Evolutionary conservation across 1,284 basidiomycete genomes (phyloP), one percentile per base, ranked within the genome.

Genomic region (Peniophora sp.): DNA sequence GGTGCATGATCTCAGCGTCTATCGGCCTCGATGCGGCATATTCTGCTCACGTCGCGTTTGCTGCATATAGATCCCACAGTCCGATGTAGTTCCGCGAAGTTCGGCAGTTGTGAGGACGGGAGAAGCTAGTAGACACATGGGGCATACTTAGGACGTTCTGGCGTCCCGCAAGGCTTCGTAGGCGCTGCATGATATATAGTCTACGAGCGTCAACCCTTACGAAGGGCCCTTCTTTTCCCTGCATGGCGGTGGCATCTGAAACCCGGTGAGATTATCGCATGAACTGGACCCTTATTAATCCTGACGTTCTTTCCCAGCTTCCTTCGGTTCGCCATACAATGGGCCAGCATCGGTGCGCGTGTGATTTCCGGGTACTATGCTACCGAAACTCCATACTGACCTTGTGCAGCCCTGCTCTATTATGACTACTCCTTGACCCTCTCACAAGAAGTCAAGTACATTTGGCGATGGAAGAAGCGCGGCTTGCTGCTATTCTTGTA

Each of bases 351-450:
- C n/a, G 47, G 47, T 48, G 22, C n/a, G 17, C 16, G n/a, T 43
- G n/a, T 41, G 27, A 6, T 32, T 12, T 32, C 27, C 6, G 12
- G 5, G 27, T 32, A n/a, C 38, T 36, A n/a, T 36, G 10, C 34
- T n/a, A 36, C 19, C 19, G 8, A 41, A 8, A 41, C 5, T n/a
- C 38, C 8, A n/a, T 41, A 8, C 19, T 41, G 38, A 39, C 14
- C 11, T 22, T 11, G 9, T 17, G 19, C 23, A 51, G 50, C 50
- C 17, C 32, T 51, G 3, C 45, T 51, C 23, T 51, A 47, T 20
- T 51, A 47, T 22, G 50, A 51, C 36, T 51, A 51, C n/a, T n/a
- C 36, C 22, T 19, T 51, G 23, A 51, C 50, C 34, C 39, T 51
- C 25, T 45, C 45, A n/a, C 23, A 17, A 12, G 45, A 51, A 35